Base-by-base conservation (phyloP, 257 asterid species). In the Fraxinus americana region DNA sequence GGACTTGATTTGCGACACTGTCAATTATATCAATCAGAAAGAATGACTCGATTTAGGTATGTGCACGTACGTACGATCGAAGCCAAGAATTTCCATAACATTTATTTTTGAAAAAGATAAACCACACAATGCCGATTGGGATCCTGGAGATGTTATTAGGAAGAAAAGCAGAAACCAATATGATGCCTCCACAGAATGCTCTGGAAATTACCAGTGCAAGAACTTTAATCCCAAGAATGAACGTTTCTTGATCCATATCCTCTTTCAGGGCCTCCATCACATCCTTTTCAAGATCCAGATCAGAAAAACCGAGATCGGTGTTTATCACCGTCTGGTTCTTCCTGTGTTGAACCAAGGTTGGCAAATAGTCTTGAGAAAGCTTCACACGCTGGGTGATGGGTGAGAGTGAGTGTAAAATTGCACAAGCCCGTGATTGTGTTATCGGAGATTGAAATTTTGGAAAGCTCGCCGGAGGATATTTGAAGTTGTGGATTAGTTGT, bases 271-370 rank as follows among this genome's bases (percentile, higher is more conserved):
- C 85, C 59, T 6, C 70, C 13, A 30, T 30, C 52, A 67, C 80
- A 2, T 81, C 83, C 14, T 27, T 71, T 14, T 82, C 84, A 32
- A 81, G 34, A 72, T 68, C 32, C 10, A 43, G 71, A 25, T 69
- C 65, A 19, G 17, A 8, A 25, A 86, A 74, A 27, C 77, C 36
- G 27, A 86, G 81, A 52, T 82, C 70, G 4, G 59, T 39, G 4
- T 67, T 63, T 16, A 88, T 12, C 11, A 72, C 12, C 45, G 79
- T 68, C 59, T 39, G 73, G 70, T 34, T 80, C 32, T 12, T 76
- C 75, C 7, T 25, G 14, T 81, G 85, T 84, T 81, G 89, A 72
- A 73, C 75, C 9, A 88, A 79, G 17, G 76, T 83, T n/a, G 80
- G 86, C 41, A 13, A 74, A 74, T 74, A 76, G 54, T 29, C 70